Base-by-base conservation (phyloP, 2,329 filamentous ascomycete species). In the Pseudocercospora macadamiae region DNA sequence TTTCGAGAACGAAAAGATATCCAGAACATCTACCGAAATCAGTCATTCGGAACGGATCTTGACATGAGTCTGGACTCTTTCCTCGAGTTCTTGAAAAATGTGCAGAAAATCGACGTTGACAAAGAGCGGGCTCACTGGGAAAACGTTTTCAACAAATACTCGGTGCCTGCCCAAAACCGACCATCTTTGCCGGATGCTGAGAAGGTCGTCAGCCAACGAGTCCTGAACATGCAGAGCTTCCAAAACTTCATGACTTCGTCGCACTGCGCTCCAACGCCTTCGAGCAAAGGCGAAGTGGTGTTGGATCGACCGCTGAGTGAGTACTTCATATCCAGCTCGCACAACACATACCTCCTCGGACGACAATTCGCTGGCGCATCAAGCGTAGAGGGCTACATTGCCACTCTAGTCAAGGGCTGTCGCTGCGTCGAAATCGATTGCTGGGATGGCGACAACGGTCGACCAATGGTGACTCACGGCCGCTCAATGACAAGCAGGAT, bases 381-480 rank as follows among this genome's bases (percentile, higher is more conserved):
- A 1, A 97, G 93, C 71, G 90, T 96, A 2, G 95, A 99, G 74
- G 92, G 92, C 42, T 99, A 99, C 76, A 96, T 97, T 67, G 87
- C 87, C 7, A 91, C 93, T 2, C 83, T 99, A 5, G 87, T 90
- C 63, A 89, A 90, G 60, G 93, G 93, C 7, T 99, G 95, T 73
- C 89, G 95, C 51, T 97, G 95, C 74, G 88, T 99, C 45, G 95
- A 99, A 76, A 91, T 99, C 53, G 95, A 99, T 75, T 97, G 93
- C 76, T 99, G 95, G 95, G 92, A 99, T 75, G 95, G 95, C 14
- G 83, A 85, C 53, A 89, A 96, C 71, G 91, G 91, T 36, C 86
- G 91, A 68, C 95, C 95, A 0, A 86, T 92, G 54, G 95, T 99
- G 28, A 92, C 91, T 62, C 95, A 99, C 69, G 95, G 95, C 21